phyloP scores from a whole-genome alignment of 345 rosid species.

The Murraya koenigii region DNA sequence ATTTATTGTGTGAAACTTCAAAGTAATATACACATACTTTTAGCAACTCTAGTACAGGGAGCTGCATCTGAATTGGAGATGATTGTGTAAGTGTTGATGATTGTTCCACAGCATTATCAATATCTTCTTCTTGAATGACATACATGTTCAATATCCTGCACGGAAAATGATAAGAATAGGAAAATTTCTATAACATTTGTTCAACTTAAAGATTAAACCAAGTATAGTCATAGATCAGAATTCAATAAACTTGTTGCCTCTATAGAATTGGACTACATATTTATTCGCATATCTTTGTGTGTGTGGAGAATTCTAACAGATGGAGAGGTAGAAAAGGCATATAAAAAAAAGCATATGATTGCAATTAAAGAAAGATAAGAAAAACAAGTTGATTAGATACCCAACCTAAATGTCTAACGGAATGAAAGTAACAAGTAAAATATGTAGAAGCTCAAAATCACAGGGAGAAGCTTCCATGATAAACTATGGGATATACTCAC shows the following conservation, averaged over 20 bases:
- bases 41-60: constrained; percentile 81
- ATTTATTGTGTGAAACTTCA: neutral
- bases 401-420: neutral
- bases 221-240: neutral
- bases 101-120: constrained; percentile 56
- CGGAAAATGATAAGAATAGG: constrained; percentile 6
- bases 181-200: neutral
- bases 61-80: constrained; percentile 69
- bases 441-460: constrained; percentile 1
- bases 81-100: constrained; percentile 44
- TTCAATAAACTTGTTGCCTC: neutral
- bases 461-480: neutral
- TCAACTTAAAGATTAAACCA: neutral
- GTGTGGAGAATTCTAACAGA: neutral
- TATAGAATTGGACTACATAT: neutral
- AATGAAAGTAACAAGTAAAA: neutral
- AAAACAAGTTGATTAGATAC: neutral
- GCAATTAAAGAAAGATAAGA: constrained; percentile 11
- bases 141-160: constrained; percentile 87
- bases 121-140: constrained; percentile 74
- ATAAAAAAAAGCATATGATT: neutral
- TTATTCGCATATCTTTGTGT: neutral
- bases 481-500: constrained; percentile 40
- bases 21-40: constrained; percentile 49
- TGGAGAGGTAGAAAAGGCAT: neutral